A percentile compares a stretch with the other conserved stretches of the same genome.
phyloP scores from a whole-genome alignment of 352 stramenopile genomes.

The Globisporangium ultimum region DNA sequence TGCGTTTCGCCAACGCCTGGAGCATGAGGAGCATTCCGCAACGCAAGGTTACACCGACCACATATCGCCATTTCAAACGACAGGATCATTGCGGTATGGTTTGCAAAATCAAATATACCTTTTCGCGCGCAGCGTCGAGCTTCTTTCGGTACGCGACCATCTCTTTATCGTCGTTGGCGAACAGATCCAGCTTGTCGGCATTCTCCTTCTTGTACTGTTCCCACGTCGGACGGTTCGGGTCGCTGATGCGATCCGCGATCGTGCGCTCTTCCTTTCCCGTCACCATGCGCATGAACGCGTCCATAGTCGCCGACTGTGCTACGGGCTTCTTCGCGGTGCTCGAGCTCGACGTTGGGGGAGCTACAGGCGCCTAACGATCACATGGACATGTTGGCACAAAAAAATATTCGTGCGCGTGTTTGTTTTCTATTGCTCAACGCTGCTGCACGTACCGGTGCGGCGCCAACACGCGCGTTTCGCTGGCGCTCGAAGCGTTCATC shows the following conservation, averaged over 20 bases:
- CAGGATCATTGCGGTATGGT: not conserved
- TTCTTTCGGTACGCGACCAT: slow-evolving; percentile 94
- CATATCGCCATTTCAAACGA: slow-evolving; percentile 3
- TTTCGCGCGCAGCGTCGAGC: slow-evolving; percentile 89
- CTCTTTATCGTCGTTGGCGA: slow-evolving; percentile 85
- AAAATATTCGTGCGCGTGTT: not conserved
- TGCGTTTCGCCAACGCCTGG: slow-evolving; percentile 60
- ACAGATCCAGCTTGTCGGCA: slow-evolving; percentile 90
- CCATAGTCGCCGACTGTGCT: slow-evolving; percentile 84
- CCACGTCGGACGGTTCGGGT: slow-evolving; percentile 94
- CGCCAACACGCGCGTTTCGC: slow-evolving; percentile 41
- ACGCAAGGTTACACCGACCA: not conserved
- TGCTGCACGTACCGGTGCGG: slow-evolving; percentile 24
- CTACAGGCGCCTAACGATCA: slow-evolving; percentile 2
- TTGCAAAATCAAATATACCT: slow-evolving; percentile 29
- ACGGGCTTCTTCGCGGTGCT: slow-evolving; percentile 17
- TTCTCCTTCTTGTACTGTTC: slow-evolving; percentile 97
- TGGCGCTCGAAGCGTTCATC: slow-evolving; percentile 82
- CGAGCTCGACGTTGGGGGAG: not conserved
- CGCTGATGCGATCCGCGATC: slow-evolving; percentile 91
- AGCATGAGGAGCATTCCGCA: slow-evolving; percentile 8
- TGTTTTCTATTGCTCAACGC: not conserved
- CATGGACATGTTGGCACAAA: not conserved
- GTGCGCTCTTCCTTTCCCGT: slow-evolving; percentile 92
- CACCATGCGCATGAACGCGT: slow-evolving; percentile 92